phyloP scores from a whole-genome alignment of 768 basidiomycete species.

The Zangia roseola region DNA sequence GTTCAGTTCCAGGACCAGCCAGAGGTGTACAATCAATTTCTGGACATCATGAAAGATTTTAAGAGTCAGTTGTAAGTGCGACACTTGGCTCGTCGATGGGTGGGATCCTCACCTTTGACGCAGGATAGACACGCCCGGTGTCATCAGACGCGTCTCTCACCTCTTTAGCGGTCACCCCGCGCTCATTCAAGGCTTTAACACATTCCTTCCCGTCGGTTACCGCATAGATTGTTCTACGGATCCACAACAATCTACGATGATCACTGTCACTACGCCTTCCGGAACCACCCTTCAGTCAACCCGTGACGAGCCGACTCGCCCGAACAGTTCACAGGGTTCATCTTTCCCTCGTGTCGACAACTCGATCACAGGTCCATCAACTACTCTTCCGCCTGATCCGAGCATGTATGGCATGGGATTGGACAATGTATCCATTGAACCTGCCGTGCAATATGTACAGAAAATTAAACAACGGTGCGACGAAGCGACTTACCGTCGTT shows the following conservation, averaged over 20 bases:
- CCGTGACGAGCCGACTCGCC: slow-evolving; percentile 39
- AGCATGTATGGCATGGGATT: slow-evolving; percentile 30
- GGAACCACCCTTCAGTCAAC: slow-evolving; percentile 63
- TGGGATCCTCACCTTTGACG: background rate
- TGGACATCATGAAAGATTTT: slow-evolving; percentile 77
- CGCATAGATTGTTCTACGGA: slow-evolving; percentile 81
- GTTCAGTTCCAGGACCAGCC: slow-evolving; percentile 56
- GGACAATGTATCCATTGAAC: slow-evolving; percentile 55
- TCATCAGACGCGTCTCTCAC: slow-evolving; percentile 91
- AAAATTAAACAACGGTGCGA: slow-evolving; percentile 96
- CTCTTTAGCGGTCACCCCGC: slow-evolving; percentile 88
- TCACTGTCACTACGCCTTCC: slow-evolving; percentile 76
- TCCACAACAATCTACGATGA: slow-evolving; percentile 58
- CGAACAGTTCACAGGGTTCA: slow-evolving; percentile 40
- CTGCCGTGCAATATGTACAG: slow-evolving; percentile 92
- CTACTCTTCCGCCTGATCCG: slow-evolving; percentile 17
- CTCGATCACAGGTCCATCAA: slow-evolving; percentile 6
- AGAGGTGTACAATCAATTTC: slow-evolving; percentile 61
- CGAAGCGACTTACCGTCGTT: slow-evolving; percentile 79
- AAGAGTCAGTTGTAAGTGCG: slow-evolving; percentile 56
- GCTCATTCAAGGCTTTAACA: slow-evolving; percentile 98
- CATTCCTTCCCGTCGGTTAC: slow-evolving; percentile 92
- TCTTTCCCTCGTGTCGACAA: slow-evolving; percentile 25
- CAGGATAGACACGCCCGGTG: slow-evolving; percentile 97
- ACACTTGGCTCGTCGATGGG: background rate